These are phyloP conservation scores for Eucalyptus erythrocorys DNA, from an alignment of 345 rosid genomes.

Conservation along the genomic window DNA sequence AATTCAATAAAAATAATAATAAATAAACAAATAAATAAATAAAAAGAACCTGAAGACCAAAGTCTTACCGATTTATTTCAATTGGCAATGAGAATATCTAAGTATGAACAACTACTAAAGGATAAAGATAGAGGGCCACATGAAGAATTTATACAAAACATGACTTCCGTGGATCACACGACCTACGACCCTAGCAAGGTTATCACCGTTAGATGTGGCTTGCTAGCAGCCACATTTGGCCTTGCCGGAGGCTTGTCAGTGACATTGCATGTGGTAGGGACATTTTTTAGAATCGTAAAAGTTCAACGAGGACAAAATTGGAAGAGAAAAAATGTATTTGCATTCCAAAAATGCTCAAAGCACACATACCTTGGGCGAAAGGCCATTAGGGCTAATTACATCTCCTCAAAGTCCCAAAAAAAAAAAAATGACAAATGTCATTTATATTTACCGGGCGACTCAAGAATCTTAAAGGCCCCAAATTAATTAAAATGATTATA, in stretches of 20 bases:
- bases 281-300: too few relatives aligned
- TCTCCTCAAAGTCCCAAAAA: background rate
- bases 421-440: too few relatives aligned
- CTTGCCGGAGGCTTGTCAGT: fast-evolving
- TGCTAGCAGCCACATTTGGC: too few relatives aligned
- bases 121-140: background rate
- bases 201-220: background rate
- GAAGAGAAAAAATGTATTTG: background rate
- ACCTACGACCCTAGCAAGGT: background rate
- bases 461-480: background rate
- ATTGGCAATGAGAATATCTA: background rate
- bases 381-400: background rate
- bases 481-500: fast-evolving
- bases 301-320: fast-evolving
- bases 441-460: background rate
- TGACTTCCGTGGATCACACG: fast-evolving
- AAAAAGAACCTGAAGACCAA: fast-evolving
- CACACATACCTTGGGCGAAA: too few relatives aligned
- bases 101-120: background rate
- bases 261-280: background rate
- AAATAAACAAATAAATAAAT: too few relatives aligned
- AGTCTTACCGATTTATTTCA: too few relatives aligned
- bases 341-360: background rate
- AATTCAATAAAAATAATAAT: too few relatives aligned
- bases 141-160: background rate